phyloP scores from a whole-genome alignment of 2,329 filamentous ascomycete genomes.

The Fusarium concolor region DNA sequence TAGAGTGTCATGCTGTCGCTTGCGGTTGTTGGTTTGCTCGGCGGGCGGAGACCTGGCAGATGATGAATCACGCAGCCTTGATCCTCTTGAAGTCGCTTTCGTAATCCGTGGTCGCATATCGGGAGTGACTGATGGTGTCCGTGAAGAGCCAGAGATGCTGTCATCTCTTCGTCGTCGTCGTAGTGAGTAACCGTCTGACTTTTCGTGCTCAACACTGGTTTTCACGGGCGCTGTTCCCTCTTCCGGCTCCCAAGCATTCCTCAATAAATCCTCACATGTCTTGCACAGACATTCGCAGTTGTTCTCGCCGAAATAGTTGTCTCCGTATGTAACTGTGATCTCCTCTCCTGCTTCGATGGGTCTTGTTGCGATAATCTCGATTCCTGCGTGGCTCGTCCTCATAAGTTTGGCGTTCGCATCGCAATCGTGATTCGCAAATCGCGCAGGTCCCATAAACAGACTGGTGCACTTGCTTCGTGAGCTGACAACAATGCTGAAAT shows the following conservation, averaged over 20 bases:
- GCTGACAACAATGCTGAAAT: constrained; percentile 97
- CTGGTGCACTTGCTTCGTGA: constrained; percentile 91
- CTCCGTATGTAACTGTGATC: constrained; percentile 95
- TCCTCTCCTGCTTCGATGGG: constrained; percentile 90
- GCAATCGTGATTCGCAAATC: constrained; percentile 98
- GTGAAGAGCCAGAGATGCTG: constrained; percentile 62
- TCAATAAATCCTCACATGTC: constrained; percentile 80
- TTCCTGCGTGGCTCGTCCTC: constrained; percentile 85
- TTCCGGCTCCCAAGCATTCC: constrained; percentile 83
- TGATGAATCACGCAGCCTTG: constrained; percentile 51
- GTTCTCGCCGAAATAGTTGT: constrained; percentile 93
- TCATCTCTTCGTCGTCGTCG: constrained; percentile 65
- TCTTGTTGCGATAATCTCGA: constrained; percentile 87
- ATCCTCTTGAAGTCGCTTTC: constrained; percentile 53
- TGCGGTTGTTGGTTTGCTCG: constrained; percentile 48
- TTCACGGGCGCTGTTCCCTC: constrained; percentile 60
- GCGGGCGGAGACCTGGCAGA: constrained; percentile 46
- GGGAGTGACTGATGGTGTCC: constrained; percentile 68
- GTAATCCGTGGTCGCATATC: constrained; percentile 64
- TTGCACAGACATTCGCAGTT: constrained; percentile 95
- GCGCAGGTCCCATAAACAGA: constrained; percentile 92
- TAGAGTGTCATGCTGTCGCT: constrained; percentile 58
- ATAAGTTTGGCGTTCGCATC: constrained; percentile 89
- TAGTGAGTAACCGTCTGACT: constrained; percentile 65
- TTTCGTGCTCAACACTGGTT: constrained; percentile 65